Evolutionary conservation across 2,329 filamentous ascomycete species (phyloP), one percentile per base, ranked within the genome.

Genomic region (Botryosphaeria dothidea): DNA sequence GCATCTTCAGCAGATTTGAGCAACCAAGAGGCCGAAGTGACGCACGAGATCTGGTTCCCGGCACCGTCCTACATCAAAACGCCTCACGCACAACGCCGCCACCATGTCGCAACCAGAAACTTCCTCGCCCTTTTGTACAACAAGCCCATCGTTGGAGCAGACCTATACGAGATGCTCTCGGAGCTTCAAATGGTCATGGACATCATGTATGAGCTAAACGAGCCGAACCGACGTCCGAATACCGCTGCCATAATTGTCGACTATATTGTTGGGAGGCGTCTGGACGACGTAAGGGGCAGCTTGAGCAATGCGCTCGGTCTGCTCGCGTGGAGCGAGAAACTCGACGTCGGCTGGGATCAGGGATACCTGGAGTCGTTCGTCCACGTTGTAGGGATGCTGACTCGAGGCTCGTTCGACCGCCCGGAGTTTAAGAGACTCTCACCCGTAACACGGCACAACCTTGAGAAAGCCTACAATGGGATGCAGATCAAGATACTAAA

Each of bases 361-460:
- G 88, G 88, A 1, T 92, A 88, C 82, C 81, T 85, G 17, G 89
- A 91, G 72, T 83, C 84, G 27, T 92, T 90, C 69, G 79, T 87
- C 6, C 89, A 92, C 71, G 86, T 86, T 68, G 85, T 84, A 3
- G 90, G 90, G 27, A 86, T 90, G 83, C 72, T 79, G 67, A 75
- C 69, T 23, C 71, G 70, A 17, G 68, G 74, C n/a, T 68, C 75
- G 8, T 73, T 88, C 84, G 71, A 80, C 72, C 49, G 79, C 76
- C 76, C 82, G 11, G 88, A 90, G 69, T 91, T 85, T 73, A 82
- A 81, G 65, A 76, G 80, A 52, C 75, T 90, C 25, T 86, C 87
- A 1, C 83, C 86, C 1, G 85, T 89, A 56, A 88, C 89, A 0
- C 83, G 84, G 13, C 85, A 87, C 0, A 82, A 90, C 3, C 79